A percentile compares a stretch with the other conserved stretches of the same genome.
Conservation (phyloP, 345 rosid species). For the Noccaea bulbosa region DNA sequence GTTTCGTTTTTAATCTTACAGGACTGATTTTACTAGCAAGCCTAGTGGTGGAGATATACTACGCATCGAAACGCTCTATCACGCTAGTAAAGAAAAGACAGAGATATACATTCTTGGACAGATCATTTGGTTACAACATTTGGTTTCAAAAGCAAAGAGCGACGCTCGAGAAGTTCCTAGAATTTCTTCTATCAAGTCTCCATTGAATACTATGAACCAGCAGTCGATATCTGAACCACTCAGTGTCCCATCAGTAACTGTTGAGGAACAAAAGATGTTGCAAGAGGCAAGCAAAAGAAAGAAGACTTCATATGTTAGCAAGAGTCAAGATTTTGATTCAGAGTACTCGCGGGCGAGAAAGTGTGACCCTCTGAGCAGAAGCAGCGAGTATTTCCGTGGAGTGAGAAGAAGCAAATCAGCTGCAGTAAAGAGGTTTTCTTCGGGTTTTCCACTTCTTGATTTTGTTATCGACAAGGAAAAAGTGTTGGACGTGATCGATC, state of each 20-base stretch:
- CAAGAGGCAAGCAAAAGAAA: conserved; percentile 43
- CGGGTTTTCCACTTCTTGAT: conserved; percentile 51
- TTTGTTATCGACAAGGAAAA: conserved; percentile 58
- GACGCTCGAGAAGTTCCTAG: conserved; percentile 37
- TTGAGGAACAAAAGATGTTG: conserved; percentile 51
- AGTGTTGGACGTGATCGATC: conserved; percentile 61
- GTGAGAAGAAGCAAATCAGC: conserved; percentile 51
- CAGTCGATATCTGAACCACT: conserved; percentile 35
- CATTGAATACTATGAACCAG: conserved; percentile 34
- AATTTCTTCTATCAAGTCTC: conserved; percentile 34
- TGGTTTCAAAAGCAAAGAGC: conserved; percentile 57
- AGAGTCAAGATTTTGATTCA: conserved; percentile 55
- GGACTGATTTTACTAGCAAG: conserved; percentile 64
- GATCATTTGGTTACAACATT: conserved; percentile 80
- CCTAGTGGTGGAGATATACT: conserved; percentile 57
- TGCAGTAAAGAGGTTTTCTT: conserved; percentile 49
- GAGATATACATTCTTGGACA: conserved; percentile 82
- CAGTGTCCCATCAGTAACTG: conserved; percentile 39
- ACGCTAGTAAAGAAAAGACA: conserved; percentile 79
- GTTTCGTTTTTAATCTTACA: conserved; percentile 38
- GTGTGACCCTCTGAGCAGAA: conserved; percentile 57
- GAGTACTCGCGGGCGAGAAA: conserved; percentile 48
- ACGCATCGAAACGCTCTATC: conserved; percentile 83
- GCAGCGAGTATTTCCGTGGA: conserved; percentile 46
- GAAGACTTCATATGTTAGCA: conserved; percentile 44